phyloP scores from a whole-genome alignment of 805 yeast genomes.

The Saccharomyces kudriavzevii region DNA sequence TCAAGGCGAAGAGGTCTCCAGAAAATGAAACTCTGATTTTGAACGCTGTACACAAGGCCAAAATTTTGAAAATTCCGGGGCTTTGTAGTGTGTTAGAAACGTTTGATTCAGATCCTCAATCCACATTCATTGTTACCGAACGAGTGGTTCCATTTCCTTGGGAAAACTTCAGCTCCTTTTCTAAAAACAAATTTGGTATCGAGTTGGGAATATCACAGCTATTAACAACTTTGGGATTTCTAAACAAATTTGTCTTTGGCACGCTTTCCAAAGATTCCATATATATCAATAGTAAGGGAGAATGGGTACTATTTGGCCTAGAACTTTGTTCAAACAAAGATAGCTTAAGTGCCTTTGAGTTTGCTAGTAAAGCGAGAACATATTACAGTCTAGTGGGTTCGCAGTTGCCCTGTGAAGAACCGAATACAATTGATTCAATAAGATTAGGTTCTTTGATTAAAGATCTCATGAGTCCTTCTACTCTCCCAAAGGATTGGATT shows the following conservation, averaged over 20 bases:
- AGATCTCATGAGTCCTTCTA: slow-evolving; percentile 33
- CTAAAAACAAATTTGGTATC: slow-evolving; percentile 12
- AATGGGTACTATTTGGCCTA: slow-evolving; percentile 79
- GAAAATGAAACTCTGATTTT: slow-evolving; percentile 12
- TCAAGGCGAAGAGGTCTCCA: slow-evolving; percentile 15
- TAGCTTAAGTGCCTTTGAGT: slow-evolving; percentile 12
- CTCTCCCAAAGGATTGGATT: slow-evolving; percentile 34
- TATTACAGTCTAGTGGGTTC: slow-evolving; percentile 10
- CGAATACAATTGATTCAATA: slow-evolving; percentile 32
- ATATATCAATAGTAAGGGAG: slow-evolving; percentile 61
- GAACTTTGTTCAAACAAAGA: slow-evolving; percentile 41
- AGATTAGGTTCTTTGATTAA: slow-evolving; percentile 28
- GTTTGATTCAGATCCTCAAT: slow-evolving; percentile 21
- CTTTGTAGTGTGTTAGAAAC: slow-evolving; percentile 23
- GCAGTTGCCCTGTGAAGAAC: slow-evolving; percentile 17
- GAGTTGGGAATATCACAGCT: slow-evolving; percentile 23
- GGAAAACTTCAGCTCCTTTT: slow-evolving; percentile 6
- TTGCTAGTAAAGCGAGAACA: slow-evolving; percentile 3
- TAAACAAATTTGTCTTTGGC: slow-evolving; percentile 49
- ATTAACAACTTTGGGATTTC: slow-evolving; percentile 18
- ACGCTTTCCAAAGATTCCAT: slow-evolving; percentile 49
- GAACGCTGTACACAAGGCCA: slow-evolving; percentile 22
- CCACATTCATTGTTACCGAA: slow-evolving; percentile 24
- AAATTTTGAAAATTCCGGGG: slow-evolving; percentile 27
- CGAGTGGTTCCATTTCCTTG: slow-evolving; percentile 18